Conservation (phyloP, 352 stramenopile species). For the Thraustochytrium sp. region DNA sequence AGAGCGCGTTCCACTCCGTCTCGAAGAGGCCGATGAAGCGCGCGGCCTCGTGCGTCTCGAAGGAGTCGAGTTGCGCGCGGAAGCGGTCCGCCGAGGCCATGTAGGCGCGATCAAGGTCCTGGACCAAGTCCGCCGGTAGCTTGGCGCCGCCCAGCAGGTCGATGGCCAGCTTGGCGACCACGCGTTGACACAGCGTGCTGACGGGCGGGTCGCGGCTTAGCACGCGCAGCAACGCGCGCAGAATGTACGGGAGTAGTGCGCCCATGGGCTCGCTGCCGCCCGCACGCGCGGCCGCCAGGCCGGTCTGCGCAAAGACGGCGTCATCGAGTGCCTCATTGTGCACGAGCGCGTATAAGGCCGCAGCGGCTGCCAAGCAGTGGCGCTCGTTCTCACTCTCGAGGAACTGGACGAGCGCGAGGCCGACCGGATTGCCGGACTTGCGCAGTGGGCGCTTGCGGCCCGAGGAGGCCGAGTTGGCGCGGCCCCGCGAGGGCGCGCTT, state of each 20-base stretch:
- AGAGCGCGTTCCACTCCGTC: background rate
- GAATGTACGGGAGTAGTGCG: background rate
- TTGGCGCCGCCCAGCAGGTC: background rate
- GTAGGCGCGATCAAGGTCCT: background rate
- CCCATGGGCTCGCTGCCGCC: background rate
- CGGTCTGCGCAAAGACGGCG: background rate
- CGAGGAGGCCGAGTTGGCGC: no score
- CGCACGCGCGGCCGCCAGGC: background rate
- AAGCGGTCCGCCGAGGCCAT: background rate
- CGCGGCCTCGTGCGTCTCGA: background rate
- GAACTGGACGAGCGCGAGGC: background rate
- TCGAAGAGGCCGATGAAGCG: conserved; percentile 15
- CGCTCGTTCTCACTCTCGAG: background rate
- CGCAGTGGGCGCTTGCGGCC: background rate
- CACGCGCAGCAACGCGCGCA: background rate
- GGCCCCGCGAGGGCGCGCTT: no score
- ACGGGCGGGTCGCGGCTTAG: background rate
- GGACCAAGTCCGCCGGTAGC: background rate
- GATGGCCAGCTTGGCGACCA: conserved; percentile 25
- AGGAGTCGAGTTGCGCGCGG: background rate
- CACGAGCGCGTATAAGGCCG: background rate
- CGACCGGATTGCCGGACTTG: background rate
- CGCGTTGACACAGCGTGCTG: conserved; percentile 8
- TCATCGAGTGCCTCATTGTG: background rate
- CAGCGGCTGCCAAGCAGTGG: background rate